Base-by-base conservation (phyloP, 176 grass and related monocot species). In the Raddia distichophylla region DNA sequence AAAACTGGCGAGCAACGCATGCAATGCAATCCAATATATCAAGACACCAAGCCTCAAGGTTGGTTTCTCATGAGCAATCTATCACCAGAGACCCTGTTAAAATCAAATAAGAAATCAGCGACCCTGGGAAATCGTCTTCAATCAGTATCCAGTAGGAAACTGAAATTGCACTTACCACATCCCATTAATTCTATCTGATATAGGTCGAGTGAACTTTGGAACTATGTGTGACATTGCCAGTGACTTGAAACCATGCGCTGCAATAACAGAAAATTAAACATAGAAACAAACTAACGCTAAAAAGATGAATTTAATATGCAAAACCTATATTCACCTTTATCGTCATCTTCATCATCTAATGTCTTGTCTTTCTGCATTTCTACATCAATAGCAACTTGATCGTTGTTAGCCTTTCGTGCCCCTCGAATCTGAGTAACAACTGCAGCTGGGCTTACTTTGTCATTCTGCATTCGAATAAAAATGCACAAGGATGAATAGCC, bases 201-300 rank as follows among this genome's bases (percentile, higher is more conserved):
- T 84, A 72, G 90, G 93, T 71, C 96, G 88, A 88, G 90, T 91
- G 69, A 90, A 88, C 90, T 94, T 98, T 37, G 93, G 96, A 82
- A 98, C 86, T 74, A 98, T 70, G 46, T 57, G 92, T 9, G 93
- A 98, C 92, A 91, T 93, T 12, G 93, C 93, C 59, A 98, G 85
- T 43, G 96, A 87, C 87, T 95, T 98, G 85, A 98, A 98, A 87
- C 96, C 96, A 87, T 98, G 96, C 3, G 96, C 96, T 98, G 84
- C 67, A 89, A 88, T 64, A 79, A 79, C 60, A 77, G 59, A 20
- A 74, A 73, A 69, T 81, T 27, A 82, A 78, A 51, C 56, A 32
- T 61, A 84, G 58, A 66, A 78, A 17, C 58, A 60, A 77, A 56
- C 35, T 33, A 56, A 58, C 50, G 78, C 12, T 76, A 56, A 12